Base-by-base conservation (phyloP, 2,329 filamentous ascomycete species). In the Hypoxylon sp. region DNA sequence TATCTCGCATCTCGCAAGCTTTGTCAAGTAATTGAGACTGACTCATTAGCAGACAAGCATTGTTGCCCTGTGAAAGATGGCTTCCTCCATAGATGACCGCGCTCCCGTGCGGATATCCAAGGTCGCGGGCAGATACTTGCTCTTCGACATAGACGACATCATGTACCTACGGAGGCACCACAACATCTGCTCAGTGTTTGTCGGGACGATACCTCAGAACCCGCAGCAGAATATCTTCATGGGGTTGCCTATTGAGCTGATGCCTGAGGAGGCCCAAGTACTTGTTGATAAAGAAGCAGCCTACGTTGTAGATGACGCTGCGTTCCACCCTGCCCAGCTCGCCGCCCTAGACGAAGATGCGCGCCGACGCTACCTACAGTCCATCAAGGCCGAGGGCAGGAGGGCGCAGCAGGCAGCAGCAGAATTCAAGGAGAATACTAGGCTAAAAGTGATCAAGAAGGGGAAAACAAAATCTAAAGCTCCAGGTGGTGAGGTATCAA, bases 171-270 rank as follows among this genome's bases (percentile, higher is more conserved):
- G 96, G 72, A 90, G 92, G 69, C 85, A 89, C 74, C 88, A 97
- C 82, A 90, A 93, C 78, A 94, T 97, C 75, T 94, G 92, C 76
- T 94, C 94, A 70, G 91, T 96, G 33, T 86, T 97, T 61, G 90
- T 93, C 66, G 96, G 96, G 63, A 94, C 93, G 6, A 89, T 97
- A 31, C 95, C 96, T 1, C 94, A 98, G 81, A 91, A 94, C 63
- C 94, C 94, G 5, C 95, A 97, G 74, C 96, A 99, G 81, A 98
- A 97, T 81, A 88, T 97, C 64, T 98, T 98, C 78, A 87, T 95
- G 65, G 93, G 94, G 50, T 83, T 98, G 54, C 96, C 96, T 2
- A 83, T 98, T 26, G 92, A 98, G 83, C 85, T 99, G 48, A 93
- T 96, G 84, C 91, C 93, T 1, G 96, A 98, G 81, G 96, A 99